Base-by-base conservation (phyloP, 495 filamentous ascomycete genomes). In the Emericellopsis terricola region DNA sequence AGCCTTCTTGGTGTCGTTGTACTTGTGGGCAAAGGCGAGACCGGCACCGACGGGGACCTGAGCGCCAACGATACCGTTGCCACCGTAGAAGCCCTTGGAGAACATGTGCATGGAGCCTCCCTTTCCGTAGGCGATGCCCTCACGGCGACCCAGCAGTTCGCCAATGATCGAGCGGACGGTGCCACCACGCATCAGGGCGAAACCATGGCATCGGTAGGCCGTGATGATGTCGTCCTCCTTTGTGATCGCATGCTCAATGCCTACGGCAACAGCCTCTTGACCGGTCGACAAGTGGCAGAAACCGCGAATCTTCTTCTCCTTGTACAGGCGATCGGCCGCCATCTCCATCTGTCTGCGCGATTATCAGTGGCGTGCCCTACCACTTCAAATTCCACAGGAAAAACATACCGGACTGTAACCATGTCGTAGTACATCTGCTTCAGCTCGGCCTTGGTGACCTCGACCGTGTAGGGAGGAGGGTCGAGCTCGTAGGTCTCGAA, bases 21-120 rank as follows among this genome's bases (percentile, higher is more conserved):
- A 97, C 60, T 93, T 76, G 65, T 96, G 85, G 29, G 89, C 91
- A 46, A 97, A 97, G 42, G 83, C 89, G 37, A 97, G 73, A 50
- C 89, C 89, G 38, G 91, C 87, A 57, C 89, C 89, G 39, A 97
- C 85, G 36, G 89, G 91, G 23, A 97, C 89, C 67, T 97, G 89
- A 41, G 89, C 89, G 58, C 89, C 89, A 54, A 97, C 89, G 45
- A 97, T 97, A 60, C 89, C 89, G 58, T 97, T 97, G 46, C 89
- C 89, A 50, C 89, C 89, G 52, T 84, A 97, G 69, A 97, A 97
- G 42, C 85, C 84, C 57, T 82, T 81, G 47, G 86, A 66, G 69
- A 97, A 97, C 89, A 97, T 97, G 68, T 97, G 89, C 89, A 97
- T 97, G 37, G 82, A 92, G 43, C 89, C 89, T 49, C 89, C 89